A percentile compares a stretch with the other conserved stretches of the same genome.
phyloP scores from a whole-genome alignment of 2,329 filamentous ascomycete genomes.

The Aureobasidium zeae region DNA sequence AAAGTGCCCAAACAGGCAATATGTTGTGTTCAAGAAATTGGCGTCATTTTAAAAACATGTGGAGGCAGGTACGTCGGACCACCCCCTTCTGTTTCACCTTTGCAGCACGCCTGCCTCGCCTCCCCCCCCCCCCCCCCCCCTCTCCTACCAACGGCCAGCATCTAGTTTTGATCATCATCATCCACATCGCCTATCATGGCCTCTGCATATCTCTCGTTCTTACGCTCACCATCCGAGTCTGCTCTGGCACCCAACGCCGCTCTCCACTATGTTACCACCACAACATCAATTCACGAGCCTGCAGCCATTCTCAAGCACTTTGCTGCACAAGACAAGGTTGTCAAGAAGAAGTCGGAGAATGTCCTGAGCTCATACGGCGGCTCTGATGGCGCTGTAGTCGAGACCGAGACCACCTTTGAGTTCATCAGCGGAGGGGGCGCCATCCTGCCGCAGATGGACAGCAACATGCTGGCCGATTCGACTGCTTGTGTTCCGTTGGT shows the following conservation, averaged over 20 bases:
- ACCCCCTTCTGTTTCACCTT: constrained; percentile 9
- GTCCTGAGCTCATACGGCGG: constrained; percentile 67
- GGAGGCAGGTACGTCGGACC: not conserved
- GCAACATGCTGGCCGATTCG: constrained; percentile 85
- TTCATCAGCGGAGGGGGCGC: constrained; percentile 73
- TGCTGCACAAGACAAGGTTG: constrained; percentile 56
- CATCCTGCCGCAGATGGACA: constrained; percentile 81
- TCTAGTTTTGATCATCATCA: not conserved
- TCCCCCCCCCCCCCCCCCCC: not conserved
- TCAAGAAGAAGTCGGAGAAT: constrained; percentile 76
- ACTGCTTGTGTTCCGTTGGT: constrained; percentile 73
- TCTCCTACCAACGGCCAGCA: not conserved
- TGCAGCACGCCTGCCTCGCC: not conserved
- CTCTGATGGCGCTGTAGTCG: constrained; percentile 57
- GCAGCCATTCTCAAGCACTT: constrained; percentile 78
- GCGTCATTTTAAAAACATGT: not conserved
- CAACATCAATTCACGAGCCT: constrained; percentile 61
- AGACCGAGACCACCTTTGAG: constrained; percentile 74
- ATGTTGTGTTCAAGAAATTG: not conserved
- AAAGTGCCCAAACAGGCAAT: not conserved
- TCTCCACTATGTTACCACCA: constrained; percentile 79
- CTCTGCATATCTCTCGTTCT: constrained; percentile 37
- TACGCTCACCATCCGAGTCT: constrained; percentile 35
- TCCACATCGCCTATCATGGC: constrained; percentile 27
- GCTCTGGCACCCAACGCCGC: constrained; percentile 38